Base-by-base conservation (phyloP, 2,329 filamentous ascomycete genomes). In the Phoma sp. region DNA sequence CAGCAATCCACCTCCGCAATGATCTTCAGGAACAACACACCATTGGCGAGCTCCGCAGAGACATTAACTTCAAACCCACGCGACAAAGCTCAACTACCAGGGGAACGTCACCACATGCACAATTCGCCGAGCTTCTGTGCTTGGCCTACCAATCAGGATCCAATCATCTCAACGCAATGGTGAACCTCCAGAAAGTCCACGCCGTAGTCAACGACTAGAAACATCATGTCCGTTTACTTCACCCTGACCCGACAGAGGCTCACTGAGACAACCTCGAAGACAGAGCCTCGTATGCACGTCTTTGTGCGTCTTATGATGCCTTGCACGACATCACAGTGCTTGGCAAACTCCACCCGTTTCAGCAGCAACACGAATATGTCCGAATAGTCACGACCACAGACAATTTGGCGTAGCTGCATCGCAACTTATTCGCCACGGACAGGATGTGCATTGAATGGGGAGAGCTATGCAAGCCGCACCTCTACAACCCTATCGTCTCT, bases 1-100 rank as follows among this genome's bases (percentile, higher is more conserved):
- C 32, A 39, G 24, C 31, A 41, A 9, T 39, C 41, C 41, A 49
- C 45, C 52, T 55, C 52, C 46, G 41, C 52, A 55, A 55, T 46
- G 46, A 55, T 55, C 52, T 36, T 29, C 52, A 55, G 52, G 52
- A 49, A 55, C 46, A 41, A 27, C 21, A 41, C 29, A 29, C 41
- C 27, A 47, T 47, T 40, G 47, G 37, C 47, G 31, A 55, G 43
- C 37, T 37, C 37, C 37, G 46, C 52, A 47, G 32, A 55, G 36
- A 51, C 35, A 37, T 51, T 47, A 43, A 55, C 27, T 21, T 47
- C 52, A 55, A 55, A 55, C 52, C 25, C 29, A 41, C 29, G 17
- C 33, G 31, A 45, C 45, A 40, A 33, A 55, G 46, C 46, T 37
- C 46, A 55, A 19, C 17, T 15, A 21, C 31, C 32, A 37, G 25